Evolutionary conservation across 2,329 filamentous ascomycete genomes (phyloP).

Genomic region (Trichophaea hybrida): DNA sequence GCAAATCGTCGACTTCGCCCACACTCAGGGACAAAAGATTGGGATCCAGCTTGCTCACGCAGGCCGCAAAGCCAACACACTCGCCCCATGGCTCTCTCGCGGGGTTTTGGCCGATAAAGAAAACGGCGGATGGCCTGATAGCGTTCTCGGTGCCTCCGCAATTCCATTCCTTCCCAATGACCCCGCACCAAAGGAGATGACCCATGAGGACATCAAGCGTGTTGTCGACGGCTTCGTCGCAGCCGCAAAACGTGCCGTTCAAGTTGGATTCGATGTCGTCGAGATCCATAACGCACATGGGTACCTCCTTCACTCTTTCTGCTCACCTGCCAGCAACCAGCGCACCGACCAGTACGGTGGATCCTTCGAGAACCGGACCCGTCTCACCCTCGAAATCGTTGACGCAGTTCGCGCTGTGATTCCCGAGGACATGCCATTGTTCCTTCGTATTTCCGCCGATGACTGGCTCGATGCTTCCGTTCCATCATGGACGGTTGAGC

Average conservation of each 20-base stretch:
- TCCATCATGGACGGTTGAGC: slow-evolving; percentile 45
- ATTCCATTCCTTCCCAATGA: slow-evolving; percentile 30
- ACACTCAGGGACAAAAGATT: slow-evolving; percentile 61
- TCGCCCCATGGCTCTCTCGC: slow-evolving; percentile 47
- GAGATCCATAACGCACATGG: slow-evolving; percentile 44
- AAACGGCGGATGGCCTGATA: slow-evolving; percentile 43
- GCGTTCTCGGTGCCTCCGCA: slow-evolving; percentile 40
- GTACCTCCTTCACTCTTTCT: slow-evolving; percentile 44
- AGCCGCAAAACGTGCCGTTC: slow-evolving; percentile 29
- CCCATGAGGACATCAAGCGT: slow-evolving; percentile 29
- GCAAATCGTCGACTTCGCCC: slow-evolving; percentile 61
- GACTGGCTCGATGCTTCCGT: slow-evolving; percentile 40
- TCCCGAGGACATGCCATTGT: slow-evolving; percentile 42
- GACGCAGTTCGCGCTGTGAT: slow-evolving; percentile 39
- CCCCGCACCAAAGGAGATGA: slow-evolving; percentile 29
- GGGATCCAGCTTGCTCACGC: slow-evolving; percentile 74
- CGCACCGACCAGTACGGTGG: slow-evolving; percentile 53
- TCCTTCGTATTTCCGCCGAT: slow-evolving; percentile 46
- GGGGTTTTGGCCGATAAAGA: slow-evolving; percentile 38
- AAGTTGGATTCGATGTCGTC: slow-evolving; percentile 32
- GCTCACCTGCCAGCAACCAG: slow-evolving; percentile 39
- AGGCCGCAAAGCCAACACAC: slow-evolving; percentile 51
- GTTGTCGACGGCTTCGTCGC: slow-evolving; percentile 29
- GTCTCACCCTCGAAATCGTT: slow-evolving; percentile 44
- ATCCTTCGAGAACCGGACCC: slow-evolving; percentile 49